phyloP scores from a whole-genome alignment of 805 yeast species.

The Nakazawaea peltata region DNA sequence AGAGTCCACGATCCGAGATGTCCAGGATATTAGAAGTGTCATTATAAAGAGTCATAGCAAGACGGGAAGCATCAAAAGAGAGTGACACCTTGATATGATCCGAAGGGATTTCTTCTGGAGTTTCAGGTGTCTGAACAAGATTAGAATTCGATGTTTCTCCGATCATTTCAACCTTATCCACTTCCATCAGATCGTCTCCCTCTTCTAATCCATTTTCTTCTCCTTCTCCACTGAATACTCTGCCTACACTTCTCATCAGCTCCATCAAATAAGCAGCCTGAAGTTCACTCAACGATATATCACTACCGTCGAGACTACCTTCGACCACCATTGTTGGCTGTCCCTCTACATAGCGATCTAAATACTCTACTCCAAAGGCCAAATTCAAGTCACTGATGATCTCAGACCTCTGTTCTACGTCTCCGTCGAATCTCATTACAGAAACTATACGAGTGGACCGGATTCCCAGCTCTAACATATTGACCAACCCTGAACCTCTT shows the following conservation, averaged over 20 bases:
- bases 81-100: slow-evolving; percentile 34
- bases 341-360: slow-evolving; percentile 28
- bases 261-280: slow-evolving; percentile 54
- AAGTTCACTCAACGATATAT: slow-evolving; percentile 60
- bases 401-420: slow-evolving; percentile 43
- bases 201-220: slow-evolving; percentile 34
- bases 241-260: slow-evolving; percentile 46
- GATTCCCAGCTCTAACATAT: slow-evolving; percentile 60
- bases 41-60: slow-evolving; percentile 56
- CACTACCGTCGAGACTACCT: slow-evolving; percentile 58
- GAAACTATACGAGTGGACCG: slow-evolving; percentile 67
- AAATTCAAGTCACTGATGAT: slow-evolving; percentile 63
- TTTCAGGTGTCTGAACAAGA: slow-evolving; percentile 4
- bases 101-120: slow-evolving; percentile 17
- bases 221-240: slow-evolving; percentile 36
- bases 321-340: slow-evolving; percentile 41
- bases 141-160: background rate
- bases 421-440: slow-evolving; percentile 38
- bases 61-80: slow-evolving; percentile 49
- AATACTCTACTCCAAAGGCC: slow-evolving; percentile 48
- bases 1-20: slow-evolving; percentile 35
- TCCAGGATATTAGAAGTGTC: slow-evolving; percentile 30
- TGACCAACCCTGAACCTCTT: slow-evolving; percentile 27
- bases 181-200: slow-evolving; percentile 54
- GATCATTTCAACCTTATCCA: slow-evolving; percentile 45